Base-by-base conservation (phyloP, 1,139 yeast species). In the Debaryomyces udenii region DNA sequence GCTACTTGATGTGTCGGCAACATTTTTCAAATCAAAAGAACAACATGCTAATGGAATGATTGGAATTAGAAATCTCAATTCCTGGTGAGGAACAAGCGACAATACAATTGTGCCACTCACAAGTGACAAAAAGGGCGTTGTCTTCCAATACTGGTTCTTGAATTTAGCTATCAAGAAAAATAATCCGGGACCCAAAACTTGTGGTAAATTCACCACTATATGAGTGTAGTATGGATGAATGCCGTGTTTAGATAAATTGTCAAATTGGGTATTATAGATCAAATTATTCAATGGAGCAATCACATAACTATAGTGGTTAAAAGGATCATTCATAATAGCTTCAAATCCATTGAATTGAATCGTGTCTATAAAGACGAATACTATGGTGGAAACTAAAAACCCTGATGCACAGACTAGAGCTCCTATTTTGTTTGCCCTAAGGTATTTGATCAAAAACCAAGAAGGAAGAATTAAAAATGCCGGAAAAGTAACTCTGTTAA, bases 1-100 rank as follows among this genome's bases (percentile, higher is more conserved):
- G n/a, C 28, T 18, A 9, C 34, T 26, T 29, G 29, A 13, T 2
- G 14, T 28, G 31, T 26, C 16, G 22, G 22, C 16, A 37, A 33
- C 16, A n/a, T 40, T 39, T 4, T 46, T 56, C 39, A 75, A 60
- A 53, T 81, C 83, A 47, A 84, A 74, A 46, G 88, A 78, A 40
- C 83, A 75, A 51, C 86, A 79, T 5, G 83, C 59, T 5, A 91
- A 64, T 0, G 98, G 97, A 1, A 86, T 66, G 15, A 84, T 55
- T 0, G 99, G 99, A 0, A 83, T 55, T 35, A 94, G 64, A 59
- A 94, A 94, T 35, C 99, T 70, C 20, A 88, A 70, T 58, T 94
- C 99, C 59, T 94, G 99, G 57, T 94, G 99, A 7, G 95, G 96
- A 10, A 89, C 74, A 0, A 80, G 3, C 0, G 97, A 88, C 20